A percentile compares a stretch with the other conserved stretches of the same genome.
phyloP scores from a whole-genome alignment of 23 red algal species.

The Gracilaria domingensis region DNA sequence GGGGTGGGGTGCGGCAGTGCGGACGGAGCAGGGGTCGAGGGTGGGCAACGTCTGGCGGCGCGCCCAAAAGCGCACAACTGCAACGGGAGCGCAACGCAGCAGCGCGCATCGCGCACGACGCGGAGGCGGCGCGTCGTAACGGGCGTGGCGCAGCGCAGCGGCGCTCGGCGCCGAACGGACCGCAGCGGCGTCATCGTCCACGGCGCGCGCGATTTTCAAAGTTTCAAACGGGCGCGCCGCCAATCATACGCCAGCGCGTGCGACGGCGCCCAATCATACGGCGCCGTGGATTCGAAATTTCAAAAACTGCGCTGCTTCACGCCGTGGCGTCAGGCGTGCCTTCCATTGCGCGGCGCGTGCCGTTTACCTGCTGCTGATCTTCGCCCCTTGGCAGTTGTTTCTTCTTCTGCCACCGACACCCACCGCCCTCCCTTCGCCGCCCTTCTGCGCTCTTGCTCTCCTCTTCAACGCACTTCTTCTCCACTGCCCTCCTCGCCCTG shows the following conservation, averaged over 20 bases:
- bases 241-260: background rate
- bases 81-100: background rate
- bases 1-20: background rate
- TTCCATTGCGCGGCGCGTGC: background rate
- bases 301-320: background rate
- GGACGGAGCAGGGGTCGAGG: background rate
- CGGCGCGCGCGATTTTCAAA: background rate
- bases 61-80: background rate
- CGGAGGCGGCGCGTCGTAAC: background rate
- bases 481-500: background rate
- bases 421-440: too few relatives aligned
- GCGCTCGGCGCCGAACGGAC: background rate
- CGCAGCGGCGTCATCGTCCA: background rate
- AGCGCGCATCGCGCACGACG: conserved; percentile 23
- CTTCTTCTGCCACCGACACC: too few relatives aligned
- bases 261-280: background rate
- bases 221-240: conserved; percentile 18
- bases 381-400: background rate
- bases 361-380: conserved; percentile 15
- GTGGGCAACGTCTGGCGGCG: background rate
- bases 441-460: conserved; percentile 9
- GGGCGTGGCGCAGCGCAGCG: background rate
- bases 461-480: background rate
- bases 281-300: conserved; percentile 12
- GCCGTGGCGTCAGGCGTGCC: background rate